A percentile compares a stretch with the other conserved stretches of the same genome.
These are phyloP conservation scores for Fusarium pseudograminearum DNA, from an alignment of 2,329 filamentous ascomycete genomes.

Conservation along the genomic window DNA sequence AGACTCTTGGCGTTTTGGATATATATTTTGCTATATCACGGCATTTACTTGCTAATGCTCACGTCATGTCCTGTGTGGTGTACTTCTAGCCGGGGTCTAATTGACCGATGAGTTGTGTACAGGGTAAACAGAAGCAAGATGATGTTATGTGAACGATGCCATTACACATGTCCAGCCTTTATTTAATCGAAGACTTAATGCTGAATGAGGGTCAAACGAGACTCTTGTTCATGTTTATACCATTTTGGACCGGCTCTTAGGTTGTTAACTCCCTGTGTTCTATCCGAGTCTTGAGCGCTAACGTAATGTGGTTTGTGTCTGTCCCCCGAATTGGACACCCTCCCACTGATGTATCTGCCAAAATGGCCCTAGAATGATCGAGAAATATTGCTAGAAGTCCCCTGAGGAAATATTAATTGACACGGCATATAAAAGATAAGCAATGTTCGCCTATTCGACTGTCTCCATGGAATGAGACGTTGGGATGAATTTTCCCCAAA, in stretches of 20 bases:
- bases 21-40: conserved; percentile 5
- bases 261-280: no score
- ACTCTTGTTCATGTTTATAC: no score
- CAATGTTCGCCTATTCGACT: not conserved
- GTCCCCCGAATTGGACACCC: no score
- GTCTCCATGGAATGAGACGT: not conserved
- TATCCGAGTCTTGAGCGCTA: no score
- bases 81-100: no score
- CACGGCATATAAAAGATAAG: not conserved
- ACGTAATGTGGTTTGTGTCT: no score
- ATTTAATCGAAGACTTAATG: no score
- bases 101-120: not conserved
- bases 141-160: not conserved
- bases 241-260: no score
- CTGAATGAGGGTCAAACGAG: no score
- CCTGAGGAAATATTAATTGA: not conserved
- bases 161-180: no score
- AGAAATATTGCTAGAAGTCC: not conserved
- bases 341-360: not conserved
- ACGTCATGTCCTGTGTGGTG: not conserved
- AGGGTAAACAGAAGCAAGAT: not conserved
- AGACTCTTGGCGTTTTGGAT: conserved; percentile 35
- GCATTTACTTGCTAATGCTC: not conserved
- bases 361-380: not conserved
- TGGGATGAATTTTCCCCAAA: not conserved